A percentile compares a stretch with the other conserved stretches of the same genome.
Evolutionary conservation across 352 stramenopile species (phyloP).

Genomic region (Globisporangium camurandrum): DNA sequence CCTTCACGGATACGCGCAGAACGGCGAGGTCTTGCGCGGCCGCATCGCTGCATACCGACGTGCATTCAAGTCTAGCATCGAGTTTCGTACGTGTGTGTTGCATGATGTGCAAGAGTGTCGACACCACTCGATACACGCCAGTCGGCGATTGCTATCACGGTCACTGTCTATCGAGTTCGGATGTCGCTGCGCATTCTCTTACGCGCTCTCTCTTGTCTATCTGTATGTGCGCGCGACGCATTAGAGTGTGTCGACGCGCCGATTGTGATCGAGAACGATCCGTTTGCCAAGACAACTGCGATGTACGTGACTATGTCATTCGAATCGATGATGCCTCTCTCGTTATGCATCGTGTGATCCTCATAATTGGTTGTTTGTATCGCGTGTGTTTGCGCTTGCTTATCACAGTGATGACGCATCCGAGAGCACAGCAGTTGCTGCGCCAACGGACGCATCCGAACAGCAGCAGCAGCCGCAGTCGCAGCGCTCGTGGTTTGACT

Average conservation of each 20-base stretch:
- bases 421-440: no score
- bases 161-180: neutral
- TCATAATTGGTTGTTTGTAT: neutral
- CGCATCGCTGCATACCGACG: slow-evolving; percentile 67
- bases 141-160: neutral
- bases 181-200: neutral
- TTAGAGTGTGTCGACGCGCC: slow-evolving; percentile 73
- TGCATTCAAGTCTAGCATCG: slow-evolving; percentile 66
- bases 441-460: slow-evolving; percentile 16
- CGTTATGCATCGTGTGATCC: neutral
- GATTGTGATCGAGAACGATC: slow-evolving; percentile 63
- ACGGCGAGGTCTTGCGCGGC: slow-evolving; percentile 57
- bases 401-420: no score
- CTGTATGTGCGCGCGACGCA: neutral
- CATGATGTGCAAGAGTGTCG: neutral
- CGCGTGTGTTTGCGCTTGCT: neutral
- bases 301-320: neutral
- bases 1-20: slow-evolving; percentile 80
- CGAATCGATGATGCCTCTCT: no score
- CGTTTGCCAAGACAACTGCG: slow-evolving; percentile 35
- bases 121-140: neutral
- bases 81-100: slow-evolving; percentile 59
- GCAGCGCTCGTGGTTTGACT: slow-evolving; percentile 76
- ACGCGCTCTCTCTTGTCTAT: neutral
- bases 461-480: slow-evolving; percentile 9